These are phyloP conservation scores for Termitomyces sp. DNA, from an alignment of 768 basidiomycete species.

Conservation along the genomic window DNA sequence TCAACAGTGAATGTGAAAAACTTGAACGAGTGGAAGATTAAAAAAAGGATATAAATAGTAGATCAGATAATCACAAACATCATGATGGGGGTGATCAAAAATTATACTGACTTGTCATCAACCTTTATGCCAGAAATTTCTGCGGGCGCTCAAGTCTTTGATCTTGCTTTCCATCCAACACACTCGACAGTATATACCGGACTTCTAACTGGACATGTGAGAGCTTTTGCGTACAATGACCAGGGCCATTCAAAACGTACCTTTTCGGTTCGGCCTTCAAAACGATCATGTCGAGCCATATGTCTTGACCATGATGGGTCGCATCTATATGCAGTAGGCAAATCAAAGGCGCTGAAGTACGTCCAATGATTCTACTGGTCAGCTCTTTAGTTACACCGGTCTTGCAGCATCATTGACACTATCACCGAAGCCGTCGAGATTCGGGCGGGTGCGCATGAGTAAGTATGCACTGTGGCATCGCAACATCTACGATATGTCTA, in stretches of 20 bases:
- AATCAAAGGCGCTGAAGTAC: conserved; percentile 76
- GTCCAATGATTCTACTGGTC: conserved; percentile 27
- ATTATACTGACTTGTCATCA: neutral
- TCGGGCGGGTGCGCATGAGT: conserved; percentile 65
- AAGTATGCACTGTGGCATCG: conserved; percentile 27
- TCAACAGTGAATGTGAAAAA: no score
- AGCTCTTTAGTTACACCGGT: conserved; percentile 14
- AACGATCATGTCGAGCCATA: conserved; percentile 79
- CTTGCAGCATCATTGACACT: conserved; percentile 64
- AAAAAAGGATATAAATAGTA: neutral
- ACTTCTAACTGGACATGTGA: conserved; percentile 80
- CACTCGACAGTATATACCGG: conserved; percentile 69
- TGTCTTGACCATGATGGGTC: conserved; percentile 65
- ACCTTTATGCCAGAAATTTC: conserved; percentile 56
- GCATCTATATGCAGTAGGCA: conserved; percentile 75
- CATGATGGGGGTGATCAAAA: neutral
- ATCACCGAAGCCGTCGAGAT: conserved; percentile 48
- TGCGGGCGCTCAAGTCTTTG: conserved; percentile 80
- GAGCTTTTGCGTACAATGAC: conserved; percentile 77
- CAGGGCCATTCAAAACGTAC: conserved; percentile 52
- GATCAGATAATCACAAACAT: neutral
- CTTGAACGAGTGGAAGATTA: no score
- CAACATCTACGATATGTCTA: conserved; percentile 24
- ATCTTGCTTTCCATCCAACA: conserved; percentile 83
- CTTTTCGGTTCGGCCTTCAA: conserved; percentile 73